Conservation (phyloP, 2,329 filamentous ascomycete species). For the Ambrosiella beaveri region DNA sequence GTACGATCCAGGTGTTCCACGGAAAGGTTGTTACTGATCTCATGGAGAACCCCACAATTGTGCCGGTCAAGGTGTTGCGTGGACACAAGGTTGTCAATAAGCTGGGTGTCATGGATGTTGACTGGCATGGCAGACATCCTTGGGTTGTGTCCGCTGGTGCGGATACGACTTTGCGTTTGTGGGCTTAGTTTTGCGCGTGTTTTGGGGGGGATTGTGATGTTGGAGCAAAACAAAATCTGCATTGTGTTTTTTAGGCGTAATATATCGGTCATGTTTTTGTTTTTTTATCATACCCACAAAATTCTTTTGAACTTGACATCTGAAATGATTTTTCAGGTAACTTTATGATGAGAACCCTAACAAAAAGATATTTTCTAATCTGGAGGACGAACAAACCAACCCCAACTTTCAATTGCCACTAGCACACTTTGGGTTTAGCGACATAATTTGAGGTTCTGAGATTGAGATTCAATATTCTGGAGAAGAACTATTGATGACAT, state of each 20-base stretch:
- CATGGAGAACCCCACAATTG: constrained; percentile 92
- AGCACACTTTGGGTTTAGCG: too few species aligned
- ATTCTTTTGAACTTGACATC: not conserved
- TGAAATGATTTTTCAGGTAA: not conserved
- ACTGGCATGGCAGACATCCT: constrained; percentile 88
- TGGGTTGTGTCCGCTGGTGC: constrained; percentile 92
- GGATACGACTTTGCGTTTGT: constrained; percentile 81
- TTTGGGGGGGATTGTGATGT: constrained; percentile 52
- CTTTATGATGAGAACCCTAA: not conserved
- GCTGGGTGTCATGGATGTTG: constrained; percentile 79
- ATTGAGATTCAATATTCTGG: too few species aligned
- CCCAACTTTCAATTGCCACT: too few species aligned
- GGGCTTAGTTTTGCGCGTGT: constrained; percentile 45
- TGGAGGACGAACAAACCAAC: too few species aligned
- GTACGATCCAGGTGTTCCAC: constrained; percentile 88
- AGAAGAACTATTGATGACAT: too few species aligned
- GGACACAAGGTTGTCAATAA: constrained; percentile 78
- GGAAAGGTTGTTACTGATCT: constrained; percentile 87
- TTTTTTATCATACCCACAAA: not conserved
- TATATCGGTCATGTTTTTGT: constrained; percentile 9
- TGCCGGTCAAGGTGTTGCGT: constrained; percentile 82
- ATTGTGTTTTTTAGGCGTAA: constrained; percentile 13
- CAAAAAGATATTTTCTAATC: not conserved
- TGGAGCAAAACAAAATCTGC: constrained; percentile 7
- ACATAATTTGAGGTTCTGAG: too few species aligned